phyloP scores from a whole-genome alignment of 768 basidiomycete species.

The Arthromyces matolae region DNA sequence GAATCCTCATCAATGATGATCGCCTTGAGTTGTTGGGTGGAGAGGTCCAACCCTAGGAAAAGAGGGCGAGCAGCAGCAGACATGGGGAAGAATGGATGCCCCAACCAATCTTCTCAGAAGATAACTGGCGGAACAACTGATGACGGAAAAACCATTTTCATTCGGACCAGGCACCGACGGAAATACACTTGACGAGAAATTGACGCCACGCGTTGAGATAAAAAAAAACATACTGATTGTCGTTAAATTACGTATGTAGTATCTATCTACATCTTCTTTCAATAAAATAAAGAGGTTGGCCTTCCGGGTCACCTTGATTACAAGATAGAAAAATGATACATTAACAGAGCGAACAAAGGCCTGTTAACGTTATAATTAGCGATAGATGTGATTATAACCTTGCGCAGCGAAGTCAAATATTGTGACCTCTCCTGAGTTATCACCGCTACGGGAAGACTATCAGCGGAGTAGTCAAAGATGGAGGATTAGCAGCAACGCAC shows the following conservation, averaged over 20 bases:
- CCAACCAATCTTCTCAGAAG: neutral
- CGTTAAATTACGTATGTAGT: too few species aligned
- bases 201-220: too few species aligned
- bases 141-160: constrained; percentile 3
- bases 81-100: constrained; percentile 5
- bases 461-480: neutral
- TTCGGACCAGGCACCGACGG: constrained; percentile 6
- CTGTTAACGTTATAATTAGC: neutral
- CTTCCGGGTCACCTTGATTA: too few species aligned
- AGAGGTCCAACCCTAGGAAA: constrained; percentile 84
- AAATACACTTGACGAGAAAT: constrained; percentile 1
- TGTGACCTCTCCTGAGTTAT: constrained; percentile 45
- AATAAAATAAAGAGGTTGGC: too few species aligned
- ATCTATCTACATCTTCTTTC: too few species aligned
- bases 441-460: constrained; percentile 36
- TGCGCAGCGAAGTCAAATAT: constrained; percentile 31
- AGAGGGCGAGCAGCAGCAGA: constrained; percentile 19
- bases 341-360: neutral
- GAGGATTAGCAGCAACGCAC: constrained; percentile 33
- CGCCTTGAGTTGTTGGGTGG: constrained; percentile 83
- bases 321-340: neutral
- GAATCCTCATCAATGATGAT: constrained; percentile 58
- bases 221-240: too few species aligned
- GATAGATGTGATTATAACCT: constrained; percentile 6
- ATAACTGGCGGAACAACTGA: neutral